Evolutionary conservation across 441 rosid genomes (phyloP).

Genomic region (Populus hybrid): DNA sequence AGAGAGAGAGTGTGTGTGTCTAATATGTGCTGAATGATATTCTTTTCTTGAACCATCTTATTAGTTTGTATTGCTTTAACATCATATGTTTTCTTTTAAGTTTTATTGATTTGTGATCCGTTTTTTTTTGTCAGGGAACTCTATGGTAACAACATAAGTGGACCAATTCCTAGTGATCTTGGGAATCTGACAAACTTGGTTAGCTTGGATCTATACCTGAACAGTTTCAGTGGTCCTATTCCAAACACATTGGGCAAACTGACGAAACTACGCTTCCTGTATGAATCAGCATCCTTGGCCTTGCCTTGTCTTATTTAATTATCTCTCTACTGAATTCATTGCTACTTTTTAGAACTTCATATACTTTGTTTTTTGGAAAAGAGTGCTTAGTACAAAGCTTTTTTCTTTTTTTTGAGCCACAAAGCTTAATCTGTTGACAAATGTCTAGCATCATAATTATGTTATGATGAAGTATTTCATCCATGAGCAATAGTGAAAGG

Average conservation of each 20-base stretch:
- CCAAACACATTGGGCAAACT: conserved; percentile 83
- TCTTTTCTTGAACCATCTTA: neutral
- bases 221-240: conserved; percentile 81
- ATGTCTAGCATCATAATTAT: neutral
- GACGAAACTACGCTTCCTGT: conserved; percentile 92
- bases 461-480: too few species aligned
- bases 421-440: neutral
- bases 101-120: neutral
- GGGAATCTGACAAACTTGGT: conserved; percentile 90
- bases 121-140: conserved; percentile 58
- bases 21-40: neutral
- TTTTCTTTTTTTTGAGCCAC: neutral
- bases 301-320: neutral
- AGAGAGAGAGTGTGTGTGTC: neutral
- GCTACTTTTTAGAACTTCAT: neutral
- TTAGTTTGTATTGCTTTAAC: neutral
- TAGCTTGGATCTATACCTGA: conserved; percentile 99
- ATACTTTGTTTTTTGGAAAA: neutral
- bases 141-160: conserved; percentile 89
- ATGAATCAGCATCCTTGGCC: conserved; percentile 31
- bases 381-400: neutral
- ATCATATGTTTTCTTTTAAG: neutral
- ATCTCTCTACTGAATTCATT: neutral
- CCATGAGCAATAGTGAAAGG: neutral
- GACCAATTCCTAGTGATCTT: conserved; percentile 87